phyloP scores from a whole-genome alignment of 2,329 filamentous ascomycete genomes.

The Ceratocystis eucalypticola region DNA sequence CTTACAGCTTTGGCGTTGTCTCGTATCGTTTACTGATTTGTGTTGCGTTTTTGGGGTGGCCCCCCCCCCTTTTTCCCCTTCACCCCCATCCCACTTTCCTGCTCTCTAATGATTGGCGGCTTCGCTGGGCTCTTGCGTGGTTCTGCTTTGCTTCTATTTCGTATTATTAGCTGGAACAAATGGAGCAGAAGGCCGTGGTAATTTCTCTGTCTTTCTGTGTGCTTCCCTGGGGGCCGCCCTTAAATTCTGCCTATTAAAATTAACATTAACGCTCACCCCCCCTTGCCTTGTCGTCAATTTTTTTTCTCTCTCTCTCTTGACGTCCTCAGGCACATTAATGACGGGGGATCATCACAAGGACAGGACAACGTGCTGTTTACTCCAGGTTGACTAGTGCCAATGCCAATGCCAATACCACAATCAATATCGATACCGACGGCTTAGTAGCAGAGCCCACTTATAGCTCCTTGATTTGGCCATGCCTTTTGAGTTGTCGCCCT shows the following conservation, averaged over 20 bases:
- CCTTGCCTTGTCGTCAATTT: neutral
- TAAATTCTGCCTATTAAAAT: neutral
- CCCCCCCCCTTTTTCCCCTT: neutral
- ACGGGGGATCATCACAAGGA: too few relatives aligned
- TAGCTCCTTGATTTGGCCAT: too few relatives aligned
- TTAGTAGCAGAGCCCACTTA: too few relatives aligned
- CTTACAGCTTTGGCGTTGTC: slow-evolving; percentile 3
- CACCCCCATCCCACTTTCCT: neutral
- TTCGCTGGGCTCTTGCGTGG: neutral
- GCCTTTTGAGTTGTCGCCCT: neutral
- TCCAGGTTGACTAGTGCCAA: too few relatives aligned
- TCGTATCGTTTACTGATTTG: slow-evolving; percentile 6
- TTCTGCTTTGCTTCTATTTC: neutral
- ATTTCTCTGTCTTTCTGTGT: neutral
- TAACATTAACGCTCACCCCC: too few relatives aligned
- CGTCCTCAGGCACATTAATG: neutral
- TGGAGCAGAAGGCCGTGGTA: neutral
- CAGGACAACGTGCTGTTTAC: neutral
- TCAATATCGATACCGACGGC: too few relatives aligned
- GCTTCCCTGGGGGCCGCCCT: neutral
- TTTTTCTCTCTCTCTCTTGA: neutral
- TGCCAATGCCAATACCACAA: too few relatives aligned
- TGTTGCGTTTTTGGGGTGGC: neutral
- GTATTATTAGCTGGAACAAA: neutral
- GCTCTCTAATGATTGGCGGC: neutral